Base-by-base conservation (phyloP, 768 basidiomycete species). In the Agaricus blazei region DNA sequence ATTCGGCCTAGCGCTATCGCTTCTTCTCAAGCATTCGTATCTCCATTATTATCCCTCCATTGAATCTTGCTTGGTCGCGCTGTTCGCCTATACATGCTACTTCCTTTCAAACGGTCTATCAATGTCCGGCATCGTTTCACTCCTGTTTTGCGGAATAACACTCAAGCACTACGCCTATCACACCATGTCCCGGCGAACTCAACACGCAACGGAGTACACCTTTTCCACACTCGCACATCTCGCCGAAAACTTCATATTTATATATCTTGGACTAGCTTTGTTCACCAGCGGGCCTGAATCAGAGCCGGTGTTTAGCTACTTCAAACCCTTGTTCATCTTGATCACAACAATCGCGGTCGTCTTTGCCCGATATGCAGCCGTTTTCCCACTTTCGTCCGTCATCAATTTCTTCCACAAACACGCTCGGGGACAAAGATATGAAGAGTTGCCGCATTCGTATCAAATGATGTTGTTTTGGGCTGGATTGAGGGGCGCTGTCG, bases 401-500 rank as follows among this genome's bases (percentile, higher is more conserved):
- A 97, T 99, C 84, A 99, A 99, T 74, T 79, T 97, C 60, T 86
- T 98, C 77, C 88, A 86, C 62, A 74, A 71, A 57, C 90, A 95
- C 58, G 86, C 82, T 2, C 83, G 92, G 1, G 93, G 93, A 1
- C 90, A 94, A 64, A 82, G 93, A 41, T 73, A 79, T 24, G 95
- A 97, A 60, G 95, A 98, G 62, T 75, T 99, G 4, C 95, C 97
- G 1, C 95, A 98, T 69, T 94, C 93, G 9, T 98, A 99, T 65
- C 95, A 98, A 64, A 96, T 98, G 92, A 97, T 98, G 94, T 74
- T 98, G 14, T 98, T 98, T 72, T 99, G 96, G 97, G 96, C 96
- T 1, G 96, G 96, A 4, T 73, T 99, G 52, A 79, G 97, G 28
- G 97, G 97, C 36, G 97, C 97, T 0, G 97, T 99, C 42, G 97